Evolutionary conservation across 495 filamentous ascomycete species (phyloP).

Genomic region (Penicillium mononematosum): DNA sequence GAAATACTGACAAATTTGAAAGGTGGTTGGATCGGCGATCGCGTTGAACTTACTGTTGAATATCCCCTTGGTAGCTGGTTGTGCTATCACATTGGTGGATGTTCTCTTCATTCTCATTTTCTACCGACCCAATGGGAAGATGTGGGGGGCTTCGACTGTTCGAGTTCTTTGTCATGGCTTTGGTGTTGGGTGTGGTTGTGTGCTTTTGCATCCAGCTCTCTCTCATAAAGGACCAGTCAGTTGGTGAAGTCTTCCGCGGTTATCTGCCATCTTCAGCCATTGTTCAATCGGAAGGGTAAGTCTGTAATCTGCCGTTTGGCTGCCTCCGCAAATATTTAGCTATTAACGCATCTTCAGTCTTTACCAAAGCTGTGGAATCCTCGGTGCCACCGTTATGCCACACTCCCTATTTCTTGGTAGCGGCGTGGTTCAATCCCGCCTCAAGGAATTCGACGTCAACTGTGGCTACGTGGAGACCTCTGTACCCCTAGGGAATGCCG

Average conservation of each 20-base stretch:
- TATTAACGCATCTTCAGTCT: conserved; percentile 49
- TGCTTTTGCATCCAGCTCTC: conserved; percentile 90
- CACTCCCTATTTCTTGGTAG: conserved; percentile 89
- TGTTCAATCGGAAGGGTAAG: conserved; percentile 64
- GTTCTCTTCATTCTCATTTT: conserved; percentile 84
- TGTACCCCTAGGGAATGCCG: conserved; percentile 36
- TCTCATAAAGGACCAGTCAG: conserved; percentile 63
- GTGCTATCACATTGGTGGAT: conserved; percentile 80
- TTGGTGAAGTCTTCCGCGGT: conserved; percentile 79
- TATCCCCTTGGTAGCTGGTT: conserved; percentile 81
- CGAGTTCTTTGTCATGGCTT: conserved; percentile 73
- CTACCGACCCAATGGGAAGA: conserved; percentile 72
- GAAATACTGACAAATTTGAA: conserved; percentile 4
- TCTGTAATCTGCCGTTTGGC: background rate
- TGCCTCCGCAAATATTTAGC: background rate
- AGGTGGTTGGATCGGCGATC: conserved; percentile 90
- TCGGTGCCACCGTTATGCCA: conserved; percentile 93
- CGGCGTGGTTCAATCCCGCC: conserved; percentile 79
- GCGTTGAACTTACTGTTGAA: conserved; percentile 81
- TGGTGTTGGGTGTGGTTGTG: conserved; percentile 83
- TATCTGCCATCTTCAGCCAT: conserved; percentile 76
- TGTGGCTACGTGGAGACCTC: conserved; percentile 54
- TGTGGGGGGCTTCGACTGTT: conserved; percentile 72
- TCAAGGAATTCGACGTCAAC: conserved; percentile 71
- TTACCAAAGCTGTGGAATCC: conserved; percentile 88